Base-by-base conservation (phyloP, 192 early-diverging fungal genomes). In the Chytriomyces sp. region DNA sequence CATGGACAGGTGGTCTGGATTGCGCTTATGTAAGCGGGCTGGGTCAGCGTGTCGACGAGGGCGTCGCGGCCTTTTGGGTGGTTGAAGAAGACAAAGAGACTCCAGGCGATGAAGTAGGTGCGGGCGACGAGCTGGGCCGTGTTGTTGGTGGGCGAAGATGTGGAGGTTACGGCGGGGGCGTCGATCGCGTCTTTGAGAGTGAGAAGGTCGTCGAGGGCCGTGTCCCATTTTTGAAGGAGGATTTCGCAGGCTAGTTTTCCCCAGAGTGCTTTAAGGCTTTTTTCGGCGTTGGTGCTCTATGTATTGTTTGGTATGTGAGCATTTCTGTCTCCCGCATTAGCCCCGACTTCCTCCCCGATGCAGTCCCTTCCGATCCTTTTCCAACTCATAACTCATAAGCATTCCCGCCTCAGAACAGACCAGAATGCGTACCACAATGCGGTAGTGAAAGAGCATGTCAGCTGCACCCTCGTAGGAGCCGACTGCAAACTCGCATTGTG, bases 51-150 rank as follows among this genome's bases (percentile, higher is more conserved):
- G 79, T 98, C 96, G 52, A 95, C 86, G 67, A 98, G 91, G 71
- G 87, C 93, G 82, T 98, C 96, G 53, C 93, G 92, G 36, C 96
- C 94, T 81, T 93, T 93, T 61, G 95, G 92, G 81, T 98, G 96
- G 85, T 96, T 96, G 83, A 98, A 98, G 85, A 95, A 98, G 41
- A 98, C 95, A 82, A 98, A 98, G 65, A 98, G 86, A 31, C 93
- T 92, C 94, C 95, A 96, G 86, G 98, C 96, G 77, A 98, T 85
- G 59, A 98, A 82, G 92, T 93, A 96, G 55, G 90, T 88, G 63
- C 95, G 91, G 80, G 95, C 93, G 77, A 96, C 91, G 49, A 98
- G 87, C 80, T 96, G 95, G 58, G 55, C 53, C 2, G 66, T 69
- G 66, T 69, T 69, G 52, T 41, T 52, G 93, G 90, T n/a, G 91